These are phyloP conservation scores for Plasmodium knowlesi DNA, from an alignment of 169 alveolate species.

Conservation along the genomic window DNA sequence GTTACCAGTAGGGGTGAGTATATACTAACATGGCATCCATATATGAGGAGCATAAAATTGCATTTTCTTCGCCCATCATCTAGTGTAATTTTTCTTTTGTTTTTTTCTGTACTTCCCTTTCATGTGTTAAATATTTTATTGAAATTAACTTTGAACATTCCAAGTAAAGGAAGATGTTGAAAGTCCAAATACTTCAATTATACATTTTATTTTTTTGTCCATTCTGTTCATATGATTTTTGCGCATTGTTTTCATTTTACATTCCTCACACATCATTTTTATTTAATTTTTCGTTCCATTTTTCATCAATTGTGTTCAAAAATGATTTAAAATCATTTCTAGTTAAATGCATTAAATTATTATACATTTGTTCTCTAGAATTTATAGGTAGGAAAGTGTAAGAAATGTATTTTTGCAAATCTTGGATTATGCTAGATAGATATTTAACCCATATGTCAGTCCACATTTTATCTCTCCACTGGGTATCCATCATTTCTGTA, in stretches of 20 bases:
- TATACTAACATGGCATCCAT: background rate
- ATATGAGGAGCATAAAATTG: background rate
- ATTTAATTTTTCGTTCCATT: background rate
- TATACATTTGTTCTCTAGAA: too few relatives aligned
- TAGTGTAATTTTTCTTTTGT: background rate
- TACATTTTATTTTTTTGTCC: background rate
- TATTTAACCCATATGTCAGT: background rate
- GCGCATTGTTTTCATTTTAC: background rate
- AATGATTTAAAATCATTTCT: background rate
- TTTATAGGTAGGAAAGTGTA: background rate
- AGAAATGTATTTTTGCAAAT: background rate
- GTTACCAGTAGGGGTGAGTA: background rate
- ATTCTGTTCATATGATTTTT: too few relatives aligned
- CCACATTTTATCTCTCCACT: background rate
- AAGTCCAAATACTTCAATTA: background rate
- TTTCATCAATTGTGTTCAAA: background rate
- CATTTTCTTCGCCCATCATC: background rate
- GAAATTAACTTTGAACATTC: background rate
- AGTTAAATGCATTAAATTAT: background rate
- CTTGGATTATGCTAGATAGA: background rate
- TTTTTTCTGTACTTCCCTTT: background rate
- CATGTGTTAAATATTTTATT: background rate
- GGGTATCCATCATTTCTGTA: background rate
- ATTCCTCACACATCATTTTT: background rate
- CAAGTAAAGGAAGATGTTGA: background rate